Percentiles rank a stretch among this genome's conserved stretches.
phyloP scores from a whole-genome alignment of 805 yeast genomes.

The Wickerhamia fluorescens region DNA sequence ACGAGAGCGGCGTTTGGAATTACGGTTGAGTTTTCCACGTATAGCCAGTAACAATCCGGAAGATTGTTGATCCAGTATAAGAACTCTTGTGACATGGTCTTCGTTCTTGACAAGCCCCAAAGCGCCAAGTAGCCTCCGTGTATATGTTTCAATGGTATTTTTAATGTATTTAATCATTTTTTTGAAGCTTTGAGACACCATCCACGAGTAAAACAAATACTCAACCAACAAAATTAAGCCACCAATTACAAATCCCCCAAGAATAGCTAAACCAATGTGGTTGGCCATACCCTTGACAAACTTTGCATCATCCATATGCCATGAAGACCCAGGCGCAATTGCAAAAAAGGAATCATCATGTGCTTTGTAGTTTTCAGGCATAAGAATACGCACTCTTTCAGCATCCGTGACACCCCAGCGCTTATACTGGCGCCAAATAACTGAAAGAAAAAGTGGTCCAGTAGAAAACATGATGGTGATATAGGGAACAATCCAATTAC shows the following conservation, averaged over 20 bases:
- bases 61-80: too few species aligned
- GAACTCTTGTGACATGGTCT: too few species aligned
- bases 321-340: slow-evolving; percentile 77
- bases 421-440: slow-evolving; percentile 81
- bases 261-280: slow-evolving; percentile 66
- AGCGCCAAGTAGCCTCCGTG: too few species aligned
- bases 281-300: slow-evolving; percentile 66
- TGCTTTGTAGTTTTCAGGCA: slow-evolving; percentile 66
- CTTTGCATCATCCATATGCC: slow-evolving; percentile 88
- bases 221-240: slow-evolving; percentile 29
- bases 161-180: slow-evolving; percentile 11
- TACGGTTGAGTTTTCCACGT: slow-evolving; percentile 8
- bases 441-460: slow-evolving; percentile 83
- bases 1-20: slow-evolving; percentile 35
- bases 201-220: slow-evolving; percentile 33
- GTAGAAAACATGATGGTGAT: slow-evolving; percentile 90
- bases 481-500: slow-evolving; percentile 80
- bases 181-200: slow-evolving; percentile 22
- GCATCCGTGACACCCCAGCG: slow-evolving; percentile 68
- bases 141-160: slow-evolving; percentile 1
- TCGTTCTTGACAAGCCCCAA: too few species aligned
- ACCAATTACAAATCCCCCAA: slow-evolving; percentile 62
- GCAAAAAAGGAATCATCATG: slow-evolving; percentile 59
- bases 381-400: slow-evolving; percentile 59
- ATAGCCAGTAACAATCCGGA: slow-evolving; percentile 4